Conservation (phyloP, 2,329 filamentous ascomycete genomes). For the Endocalyx cinctus region DNA sequence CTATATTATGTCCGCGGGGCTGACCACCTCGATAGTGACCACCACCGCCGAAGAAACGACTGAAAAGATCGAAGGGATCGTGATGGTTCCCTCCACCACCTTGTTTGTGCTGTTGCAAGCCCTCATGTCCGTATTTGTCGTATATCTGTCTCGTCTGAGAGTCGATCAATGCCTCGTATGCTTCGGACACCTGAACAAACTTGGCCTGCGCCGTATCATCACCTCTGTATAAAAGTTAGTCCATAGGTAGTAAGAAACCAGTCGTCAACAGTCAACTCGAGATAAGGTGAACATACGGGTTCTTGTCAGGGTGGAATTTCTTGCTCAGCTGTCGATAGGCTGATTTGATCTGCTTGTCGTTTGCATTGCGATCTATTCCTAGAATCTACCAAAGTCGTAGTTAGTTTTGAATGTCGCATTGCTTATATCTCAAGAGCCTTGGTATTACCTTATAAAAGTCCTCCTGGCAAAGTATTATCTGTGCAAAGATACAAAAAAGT, state of each 20-base stretch:
- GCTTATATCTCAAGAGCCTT: neutral
- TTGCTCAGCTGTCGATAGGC: slow-evolving; percentile 91
- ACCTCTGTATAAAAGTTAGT: slow-evolving; percentile 53
- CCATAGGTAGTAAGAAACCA: too few species aligned
- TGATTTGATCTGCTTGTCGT: slow-evolving; percentile 85
- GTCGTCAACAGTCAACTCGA: too few species aligned
- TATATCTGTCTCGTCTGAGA: slow-evolving; percentile 80
- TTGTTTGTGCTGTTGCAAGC: slow-evolving; percentile 76
- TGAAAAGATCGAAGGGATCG: slow-evolving; percentile 95
- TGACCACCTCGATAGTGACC: slow-evolving; percentile 75
- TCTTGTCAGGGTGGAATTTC: slow-evolving; percentile 97
- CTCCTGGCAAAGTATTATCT: slow-evolving; percentile 55
- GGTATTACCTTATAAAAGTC: slow-evolving; percentile 72
- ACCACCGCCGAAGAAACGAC: slow-evolving; percentile 88
- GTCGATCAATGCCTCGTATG: slow-evolving; percentile 87
- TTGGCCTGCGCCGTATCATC: slow-evolving; percentile 79
- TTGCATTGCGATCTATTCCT: slow-evolving; percentile 72
- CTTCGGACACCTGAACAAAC: slow-evolving; percentile 91
- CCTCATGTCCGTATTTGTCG: slow-evolving; percentile 90
- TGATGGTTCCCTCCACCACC: slow-evolving; percentile 59
- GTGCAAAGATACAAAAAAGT: slow-evolving; percentile 49
- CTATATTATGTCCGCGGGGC: slow-evolving; percentile 81
- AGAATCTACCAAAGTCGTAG: slow-evolving; percentile 54
- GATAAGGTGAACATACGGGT: slow-evolving; percentile 74
- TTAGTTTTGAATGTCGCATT: too few species aligned